These are phyloP conservation scores for Plasmodium chabaudi DNA, from an alignment of 169 alveolate genomes.

Conservation along the genomic window DNA sequence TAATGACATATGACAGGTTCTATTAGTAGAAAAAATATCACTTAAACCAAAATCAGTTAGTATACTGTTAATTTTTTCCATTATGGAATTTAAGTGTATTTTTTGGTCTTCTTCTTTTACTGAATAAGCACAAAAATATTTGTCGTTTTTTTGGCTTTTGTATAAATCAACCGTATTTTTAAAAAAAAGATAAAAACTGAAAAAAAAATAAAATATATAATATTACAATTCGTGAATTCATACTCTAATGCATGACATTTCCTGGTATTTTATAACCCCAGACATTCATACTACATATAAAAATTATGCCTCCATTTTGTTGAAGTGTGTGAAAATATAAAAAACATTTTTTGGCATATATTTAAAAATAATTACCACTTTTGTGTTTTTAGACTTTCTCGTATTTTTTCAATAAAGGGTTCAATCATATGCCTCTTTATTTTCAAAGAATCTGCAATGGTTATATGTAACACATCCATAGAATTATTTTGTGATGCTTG, in stretches of 20 bases:
- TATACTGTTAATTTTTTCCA: conserved; percentile 37
- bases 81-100: conserved; percentile 26
- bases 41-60: conserved; percentile 18
- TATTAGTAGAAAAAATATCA: neutral
- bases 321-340: no score
- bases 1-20: conserved; percentile 62
- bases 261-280: no score
- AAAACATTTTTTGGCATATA: no score
- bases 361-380: conserved; percentile 16
- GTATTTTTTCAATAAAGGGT: conserved; percentile 37
- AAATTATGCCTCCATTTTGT: no score
- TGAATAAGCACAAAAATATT: conserved; percentile 58
- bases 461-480: conserved; percentile 30
- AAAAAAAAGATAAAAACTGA: conserved; percentile 51
- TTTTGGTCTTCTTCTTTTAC: conserved; percentile 46
- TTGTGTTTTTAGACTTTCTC: conserved; percentile 37
- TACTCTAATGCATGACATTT: no score
- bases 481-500: neutral
- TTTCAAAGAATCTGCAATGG: conserved; percentile 47
- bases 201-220: neutral
- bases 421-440: conserved; percentile 53
- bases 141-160: conserved; percentile 51
- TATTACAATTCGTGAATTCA: no score
- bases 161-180: conserved; percentile 29
- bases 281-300: no score